A percentile compares a stretch with the other conserved stretches of the same genome.
Conservation (phyloP, 2,329 filamentous ascomycete species). For the Stylonectria norvegica region DNA sequence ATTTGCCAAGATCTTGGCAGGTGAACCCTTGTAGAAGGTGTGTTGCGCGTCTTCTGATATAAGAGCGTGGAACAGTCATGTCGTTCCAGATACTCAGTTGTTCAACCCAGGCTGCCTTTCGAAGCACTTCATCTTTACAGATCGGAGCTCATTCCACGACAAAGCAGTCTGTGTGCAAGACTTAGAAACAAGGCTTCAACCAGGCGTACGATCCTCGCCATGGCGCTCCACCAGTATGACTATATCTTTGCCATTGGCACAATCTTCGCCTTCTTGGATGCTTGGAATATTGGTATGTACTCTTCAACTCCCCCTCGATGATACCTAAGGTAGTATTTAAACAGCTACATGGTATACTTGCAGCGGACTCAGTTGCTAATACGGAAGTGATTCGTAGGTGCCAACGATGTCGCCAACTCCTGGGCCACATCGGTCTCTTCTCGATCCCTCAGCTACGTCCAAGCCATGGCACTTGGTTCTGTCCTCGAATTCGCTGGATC, state of each 20-base stretch:
- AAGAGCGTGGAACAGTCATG: slow-evolving; percentile 13
- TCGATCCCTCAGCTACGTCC: slow-evolving; percentile 58
- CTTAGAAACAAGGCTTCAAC: neutral
- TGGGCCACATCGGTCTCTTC: slow-evolving; percentile 74
- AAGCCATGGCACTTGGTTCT: slow-evolving; percentile 56
- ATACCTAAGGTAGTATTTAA: slow-evolving; percentile 27
- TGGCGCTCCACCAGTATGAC: slow-evolving; percentile 49
- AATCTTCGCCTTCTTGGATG: slow-evolving; percentile 62
- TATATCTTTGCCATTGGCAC: slow-evolving; percentile 63
- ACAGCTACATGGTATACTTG: too few relatives aligned
- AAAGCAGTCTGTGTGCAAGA: neutral
- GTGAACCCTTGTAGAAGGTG: slow-evolving; percentile 10
- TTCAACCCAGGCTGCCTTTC: neutral
- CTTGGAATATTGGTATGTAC: slow-evolving; percentile 57
- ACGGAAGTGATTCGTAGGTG: slow-evolving; percentile 13
- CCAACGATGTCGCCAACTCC: slow-evolving; percentile 68
- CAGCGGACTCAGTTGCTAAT: too few relatives aligned
- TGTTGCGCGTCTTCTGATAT: slow-evolving; percentile 15
- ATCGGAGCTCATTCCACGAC: neutral
- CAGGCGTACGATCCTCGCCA: slow-evolving; percentile 4
- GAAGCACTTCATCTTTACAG: neutral
- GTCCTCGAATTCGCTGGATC: slow-evolving; percentile 61
- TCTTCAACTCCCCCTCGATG: neutral
- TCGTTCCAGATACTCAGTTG: neutral
- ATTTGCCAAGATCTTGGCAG: slow-evolving; percentile 20